Conservation (phyloP, 2,329 filamentous ascomycete species). For the Furcasterigmium furcatum region DNA sequence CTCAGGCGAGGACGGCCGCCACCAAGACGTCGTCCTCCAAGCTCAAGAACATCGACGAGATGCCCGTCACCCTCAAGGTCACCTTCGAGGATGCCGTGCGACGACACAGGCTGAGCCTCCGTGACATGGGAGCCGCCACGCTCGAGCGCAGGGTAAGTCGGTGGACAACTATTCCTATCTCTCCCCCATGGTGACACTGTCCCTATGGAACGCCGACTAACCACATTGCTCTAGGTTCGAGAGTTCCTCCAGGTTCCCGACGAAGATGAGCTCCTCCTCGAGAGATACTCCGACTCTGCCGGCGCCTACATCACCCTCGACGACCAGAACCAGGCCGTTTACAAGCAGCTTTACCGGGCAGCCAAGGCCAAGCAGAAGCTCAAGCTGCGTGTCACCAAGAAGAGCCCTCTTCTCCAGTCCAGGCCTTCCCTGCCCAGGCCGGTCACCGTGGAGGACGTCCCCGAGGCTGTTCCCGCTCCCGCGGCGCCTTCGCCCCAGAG, state of each 20-base stretch:
- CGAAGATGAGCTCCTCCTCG: constrained; percentile 65
- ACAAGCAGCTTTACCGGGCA: constrained; percentile 94
- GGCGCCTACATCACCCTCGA: constrained; percentile 78
- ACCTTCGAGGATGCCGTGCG: constrained; percentile 71
- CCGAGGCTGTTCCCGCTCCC: constrained; percentile 19
- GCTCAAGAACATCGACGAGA: not conserved
- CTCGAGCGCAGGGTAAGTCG: constrained; percentile 79
- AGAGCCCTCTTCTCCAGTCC: constrained; percentile 20
- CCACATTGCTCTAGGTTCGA: constrained; percentile 71
- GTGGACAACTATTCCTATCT: no score
- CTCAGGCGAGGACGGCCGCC: constrained; percentile 20
- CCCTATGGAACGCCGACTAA: no score
- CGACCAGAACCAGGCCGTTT: constrained; percentile 73
- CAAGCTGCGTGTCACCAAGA: constrained; percentile 69
- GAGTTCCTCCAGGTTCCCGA: constrained; percentile 61
- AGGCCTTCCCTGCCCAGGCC: constrained; percentile 29
- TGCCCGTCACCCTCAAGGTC: constrained; percentile 75
- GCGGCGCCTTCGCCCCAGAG: not conserved
- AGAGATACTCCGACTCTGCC: constrained; percentile 94
- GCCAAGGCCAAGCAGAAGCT: constrained; percentile 98
- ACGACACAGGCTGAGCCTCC: constrained; percentile 85
- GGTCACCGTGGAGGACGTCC: constrained; percentile 49
- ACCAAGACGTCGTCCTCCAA: not conserved
- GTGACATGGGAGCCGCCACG: constrained; percentile 71
- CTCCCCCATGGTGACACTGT: no score